Conservation (phyloP, 2,329 filamentous ascomycete species). For the Claviceps digitariae region DNA sequence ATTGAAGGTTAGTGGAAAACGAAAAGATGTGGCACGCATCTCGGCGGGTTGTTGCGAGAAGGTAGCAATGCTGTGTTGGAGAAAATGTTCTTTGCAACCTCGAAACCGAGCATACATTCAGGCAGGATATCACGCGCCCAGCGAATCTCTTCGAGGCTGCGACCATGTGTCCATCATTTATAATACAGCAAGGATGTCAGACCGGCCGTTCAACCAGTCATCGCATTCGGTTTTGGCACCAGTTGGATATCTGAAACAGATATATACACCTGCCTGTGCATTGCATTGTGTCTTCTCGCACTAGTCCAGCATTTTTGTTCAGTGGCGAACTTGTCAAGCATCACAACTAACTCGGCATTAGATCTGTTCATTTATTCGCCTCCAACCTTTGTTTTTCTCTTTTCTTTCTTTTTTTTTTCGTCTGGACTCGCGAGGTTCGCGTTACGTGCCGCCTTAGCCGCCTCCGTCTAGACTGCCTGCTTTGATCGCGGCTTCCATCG, state of each 20-base stretch:
- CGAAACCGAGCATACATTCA: background rate
- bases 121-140: background rate
- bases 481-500: background rate
- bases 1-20: slow-evolving; percentile 1
- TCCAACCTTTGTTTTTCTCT: too few relatives aligned
- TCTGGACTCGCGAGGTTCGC: background rate
- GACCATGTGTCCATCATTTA: background rate
- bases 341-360: background rate
- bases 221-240: background rate
- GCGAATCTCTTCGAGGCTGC: background rate
- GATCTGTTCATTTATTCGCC: background rate
- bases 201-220: background rate
- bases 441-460: background rate
- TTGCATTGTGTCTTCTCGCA: background rate
- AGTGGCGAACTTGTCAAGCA: background rate
- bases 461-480: background rate
- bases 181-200: background rate
- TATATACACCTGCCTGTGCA: background rate
- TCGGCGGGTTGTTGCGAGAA: background rate
- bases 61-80: too few relatives aligned
- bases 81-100: background rate
- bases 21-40: background rate
- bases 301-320: background rate
- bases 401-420: background rate
- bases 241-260: background rate